Evolutionary conservation across 441 rosid species (phyloP), one percentile per base, ranked within the genome.

Genomic region (Arabidopsis hybrid): DNA sequence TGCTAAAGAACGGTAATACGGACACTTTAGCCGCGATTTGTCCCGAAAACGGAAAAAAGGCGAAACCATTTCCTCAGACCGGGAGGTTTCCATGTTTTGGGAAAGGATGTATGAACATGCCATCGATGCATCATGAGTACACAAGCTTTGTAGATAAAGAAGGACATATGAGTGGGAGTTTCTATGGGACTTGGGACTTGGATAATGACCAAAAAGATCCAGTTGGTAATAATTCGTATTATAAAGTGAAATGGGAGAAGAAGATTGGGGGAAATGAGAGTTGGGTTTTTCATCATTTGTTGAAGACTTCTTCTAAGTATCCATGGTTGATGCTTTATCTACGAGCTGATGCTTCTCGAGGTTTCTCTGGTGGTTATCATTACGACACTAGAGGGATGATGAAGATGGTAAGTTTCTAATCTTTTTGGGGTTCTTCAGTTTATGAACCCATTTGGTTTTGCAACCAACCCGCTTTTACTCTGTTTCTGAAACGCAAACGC

Each of bases 241-340:
- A 87, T 76, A 86, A 85, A 7, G 90, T 88, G 51, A 80, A 77
- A 29, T 91, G 97, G 98, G 85, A 86, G 71, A 92, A 88, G 79
- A 87, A 80, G 65, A 45, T 87, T 72, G 88, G 93, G 0, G 75
- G 12, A 9, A 91, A 77, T 8, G 77, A 85, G 76, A 87, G 92
- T 65, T 92, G 98, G 98, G 81, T 83, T 1, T 91, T 92, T 47
- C 87, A 85, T 43, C 92, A 92, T 79, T 80, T 85, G 63, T 82
- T 92, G 78, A 89, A 81, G 84, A 92, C 97, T 45, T 89, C 95
- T 18, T 81, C 75, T 39, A 92, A 87, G 85, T 92, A 92, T 75
- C 96, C 97, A 40, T 90, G 97, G 97, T 32, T 89, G 85, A 91
- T 92, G 97, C 89, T 92, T 76, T 89, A 90, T 83, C 80, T 92